A percentile compares a stretch with the other conserved stretches of the same genome.
Conservation (phyloP, 768 basidiomycete species). For the Termitomyces titanicus region DNA sequence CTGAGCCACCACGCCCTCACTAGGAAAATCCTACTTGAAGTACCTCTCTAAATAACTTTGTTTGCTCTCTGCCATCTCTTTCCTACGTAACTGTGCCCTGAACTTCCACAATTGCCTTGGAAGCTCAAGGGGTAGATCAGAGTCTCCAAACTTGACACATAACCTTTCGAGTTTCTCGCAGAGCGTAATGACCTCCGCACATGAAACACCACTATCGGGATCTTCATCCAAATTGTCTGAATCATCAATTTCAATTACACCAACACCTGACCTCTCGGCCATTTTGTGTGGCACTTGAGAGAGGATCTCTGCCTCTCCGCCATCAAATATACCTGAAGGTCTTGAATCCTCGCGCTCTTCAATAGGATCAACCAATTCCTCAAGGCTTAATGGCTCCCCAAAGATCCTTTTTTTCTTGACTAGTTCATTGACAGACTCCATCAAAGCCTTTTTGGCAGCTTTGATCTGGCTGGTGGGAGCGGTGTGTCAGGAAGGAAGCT, state of each 20-base stretch:
- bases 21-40: not conserved
- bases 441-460: not conserved
- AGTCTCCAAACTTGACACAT: slow-evolving; percentile 2
- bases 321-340: not conserved
- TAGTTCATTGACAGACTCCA: not conserved
- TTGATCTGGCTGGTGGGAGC: not conserved
- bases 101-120: slow-evolving; percentile 5
- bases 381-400: not conserved
- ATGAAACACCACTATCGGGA: not conserved
- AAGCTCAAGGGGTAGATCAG: slow-evolving; percentile 1
- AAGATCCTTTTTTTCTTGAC: not conserved
- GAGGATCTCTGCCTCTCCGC: not conserved
- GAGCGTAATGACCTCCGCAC: slow-evolving; percentile 2
- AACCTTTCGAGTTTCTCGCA: slow-evolving; percentile 7
- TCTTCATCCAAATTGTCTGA: not conserved
- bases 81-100: not conserved
- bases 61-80: not conserved
- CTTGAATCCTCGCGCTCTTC: not conserved
- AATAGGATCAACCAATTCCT: not conserved
- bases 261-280: not conserved
- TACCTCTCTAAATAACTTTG: not conserved
- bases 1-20: no score
- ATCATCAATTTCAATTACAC: not conserved
- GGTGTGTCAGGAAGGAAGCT: not conserved
- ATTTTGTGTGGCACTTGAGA: not conserved